Evolutionary conservation across 2,329 filamentous ascomycete species (phyloP).

Genomic region (Fusarium equiseti): DNA sequence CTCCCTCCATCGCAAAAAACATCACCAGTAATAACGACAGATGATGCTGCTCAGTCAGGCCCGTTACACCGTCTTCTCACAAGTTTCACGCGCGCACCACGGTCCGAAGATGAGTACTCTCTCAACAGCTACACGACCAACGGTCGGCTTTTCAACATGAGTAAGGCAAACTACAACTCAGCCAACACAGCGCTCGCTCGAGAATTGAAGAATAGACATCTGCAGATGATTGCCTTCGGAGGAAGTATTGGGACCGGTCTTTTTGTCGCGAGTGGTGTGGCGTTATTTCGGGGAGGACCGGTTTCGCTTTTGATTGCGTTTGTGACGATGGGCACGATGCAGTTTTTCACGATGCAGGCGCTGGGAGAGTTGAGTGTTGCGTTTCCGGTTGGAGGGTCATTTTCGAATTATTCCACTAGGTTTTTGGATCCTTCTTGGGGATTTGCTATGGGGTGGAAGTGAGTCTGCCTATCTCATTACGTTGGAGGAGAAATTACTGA

Average conservation of each 20-base stretch:
- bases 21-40: background rate
- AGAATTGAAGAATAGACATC: slow-evolving; percentile 81
- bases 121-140: slow-evolving; percentile 28
- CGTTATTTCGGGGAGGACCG: slow-evolving; percentile 78
- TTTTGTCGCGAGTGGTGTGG: slow-evolving; percentile 85
- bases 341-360: slow-evolving; percentile 92
- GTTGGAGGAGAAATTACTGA: background rate
- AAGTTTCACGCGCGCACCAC: slow-evolving; percentile 34
- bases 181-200: slow-evolving; percentile 80
- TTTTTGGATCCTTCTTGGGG: slow-evolving; percentile 97
- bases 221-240: slow-evolving; percentile 65
- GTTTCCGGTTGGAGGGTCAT: slow-evolving; percentile 91
- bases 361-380: slow-evolving; percentile 90
- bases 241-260: slow-evolving; percentile 89
- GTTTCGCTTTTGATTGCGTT: slow-evolving; percentile 82
- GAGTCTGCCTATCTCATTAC: slow-evolving; percentile 10
- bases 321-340: slow-evolving; percentile 81
- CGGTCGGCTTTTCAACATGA: slow-evolving; percentile 62
- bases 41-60: background rate
- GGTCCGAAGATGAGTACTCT: slow-evolving; percentile 21
- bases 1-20: slow-evolving; percentile 13
- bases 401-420: slow-evolving; percentile 89
- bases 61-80: slow-evolving; percentile 19
- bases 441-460: slow-evolving; percentile 96
- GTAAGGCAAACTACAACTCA: slow-evolving; percentile 75